Evolutionary conservation across 2,329 filamentous ascomycete genomes (phyloP).

Genomic region (Ophioceras dolichostomum): DNA sequence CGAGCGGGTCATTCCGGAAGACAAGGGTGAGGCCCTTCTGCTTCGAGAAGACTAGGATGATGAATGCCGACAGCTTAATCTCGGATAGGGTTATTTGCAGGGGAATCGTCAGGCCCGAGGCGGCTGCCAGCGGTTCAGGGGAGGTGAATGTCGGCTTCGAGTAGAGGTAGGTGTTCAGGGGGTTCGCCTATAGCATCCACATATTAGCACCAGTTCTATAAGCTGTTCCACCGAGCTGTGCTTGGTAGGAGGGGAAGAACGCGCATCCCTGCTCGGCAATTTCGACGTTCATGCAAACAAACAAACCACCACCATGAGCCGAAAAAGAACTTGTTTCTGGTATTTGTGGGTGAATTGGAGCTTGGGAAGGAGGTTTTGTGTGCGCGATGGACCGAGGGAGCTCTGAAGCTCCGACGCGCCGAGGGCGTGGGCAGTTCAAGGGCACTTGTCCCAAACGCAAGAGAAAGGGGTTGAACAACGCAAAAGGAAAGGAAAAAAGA

Average conservation of each 20-base stretch:
- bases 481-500: no score
- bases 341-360: no score
- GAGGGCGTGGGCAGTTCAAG: no score
- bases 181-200: conserved; percentile 58
- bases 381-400: no score
- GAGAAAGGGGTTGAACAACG: no score
- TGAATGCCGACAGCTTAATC: conserved; percentile 91
- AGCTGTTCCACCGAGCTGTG: background rate
- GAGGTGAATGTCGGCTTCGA: conserved; percentile 89
- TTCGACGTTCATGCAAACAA: conserved; percentile 20
- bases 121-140: conserved; percentile 80
- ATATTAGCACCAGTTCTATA: conserved; percentile 28
- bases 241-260: conserved; percentile 10
- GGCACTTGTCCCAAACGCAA: no score
- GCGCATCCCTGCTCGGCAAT: conserved; percentile 22
- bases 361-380: no score
- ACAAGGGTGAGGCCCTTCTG: conserved; percentile 95
- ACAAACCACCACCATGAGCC: no score
- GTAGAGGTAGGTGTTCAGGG: conserved; percentile 86
- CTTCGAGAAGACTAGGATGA: conserved; percentile 94
- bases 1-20: conserved; percentile 94
- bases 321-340: no score
- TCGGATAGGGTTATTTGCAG: conserved; percentile 93
- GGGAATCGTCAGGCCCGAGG: conserved; percentile 90
- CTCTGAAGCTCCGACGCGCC: no score